These are phyloP conservation scores for Cutaneotrichosporon dermatis DNA, from an alignment of 1,284 basidiomycete genomes.

Conservation along the genomic window DNA sequence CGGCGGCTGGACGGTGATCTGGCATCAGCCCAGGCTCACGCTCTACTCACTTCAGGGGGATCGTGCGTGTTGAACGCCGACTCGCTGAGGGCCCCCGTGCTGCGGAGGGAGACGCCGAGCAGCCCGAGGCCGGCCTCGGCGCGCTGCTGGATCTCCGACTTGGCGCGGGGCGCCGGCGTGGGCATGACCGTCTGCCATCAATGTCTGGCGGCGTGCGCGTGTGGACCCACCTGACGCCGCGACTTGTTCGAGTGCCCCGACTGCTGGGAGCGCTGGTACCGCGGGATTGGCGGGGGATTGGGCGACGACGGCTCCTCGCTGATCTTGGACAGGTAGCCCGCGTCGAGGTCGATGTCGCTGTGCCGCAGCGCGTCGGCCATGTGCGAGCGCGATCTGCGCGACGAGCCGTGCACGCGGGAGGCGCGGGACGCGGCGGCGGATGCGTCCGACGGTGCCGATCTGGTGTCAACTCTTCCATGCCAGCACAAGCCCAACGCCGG, in stretches of 20 bases:
- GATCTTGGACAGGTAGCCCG: background rate
- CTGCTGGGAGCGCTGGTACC: background rate
- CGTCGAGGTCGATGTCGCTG: background rate
- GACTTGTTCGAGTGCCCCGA: background rate
- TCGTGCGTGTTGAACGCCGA: too few species aligned
- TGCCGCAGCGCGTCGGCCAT: background rate
- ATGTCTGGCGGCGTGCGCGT: too few species aligned
- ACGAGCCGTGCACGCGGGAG: background rate
- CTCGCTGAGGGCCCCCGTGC: too few species aligned
- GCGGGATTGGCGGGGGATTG: background rate
- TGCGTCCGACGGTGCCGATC: too few species aligned
- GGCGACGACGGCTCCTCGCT: background rate
- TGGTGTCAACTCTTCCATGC: too few species aligned
- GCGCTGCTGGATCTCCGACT: background rate
- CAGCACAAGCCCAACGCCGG: too few species aligned
- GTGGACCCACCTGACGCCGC: too few species aligned
- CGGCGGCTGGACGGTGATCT: slow-evolving; percentile 22
- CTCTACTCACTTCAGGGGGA: background rate
- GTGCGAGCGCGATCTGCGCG: background rate
- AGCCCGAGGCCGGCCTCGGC: background rate
- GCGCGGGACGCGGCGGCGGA: background rate
- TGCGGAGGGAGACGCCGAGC: background rate
- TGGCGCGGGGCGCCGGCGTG: too few species aligned
- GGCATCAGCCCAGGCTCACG: background rate
- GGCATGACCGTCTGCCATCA: too few species aligned